Base-by-base conservation (phyloP, 2,329 filamentous ascomycete species). In the Camillea tinctor region DNA sequence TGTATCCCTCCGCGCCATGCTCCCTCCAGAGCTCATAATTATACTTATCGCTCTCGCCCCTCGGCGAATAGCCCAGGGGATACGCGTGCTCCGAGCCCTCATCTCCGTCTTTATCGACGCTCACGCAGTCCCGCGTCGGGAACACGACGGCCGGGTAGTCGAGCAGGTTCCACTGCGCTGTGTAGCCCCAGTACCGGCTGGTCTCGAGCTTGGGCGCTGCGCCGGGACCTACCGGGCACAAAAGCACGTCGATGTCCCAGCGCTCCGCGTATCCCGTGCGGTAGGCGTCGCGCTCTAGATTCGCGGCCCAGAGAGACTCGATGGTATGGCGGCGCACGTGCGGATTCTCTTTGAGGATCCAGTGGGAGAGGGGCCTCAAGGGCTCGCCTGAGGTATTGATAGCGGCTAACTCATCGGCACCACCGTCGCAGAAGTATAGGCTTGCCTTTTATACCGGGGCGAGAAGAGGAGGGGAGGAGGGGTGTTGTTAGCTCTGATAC, bases 111-210 rank as follows among this genome's bases (percentile, higher is more conserved):
- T 20, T 49, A 15, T 54, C 40, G 4, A 36, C 57, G 15, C 52
- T 53, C 2, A 65, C 60, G 9, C 57, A 26, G n/a, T 65, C 22
- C 5, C 60, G 59, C 0, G 83, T 84, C 0, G 88, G 88, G 68
- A 91, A 88, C 0, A 86, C 79, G 1, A 83, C 72, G 9, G 79
- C 81, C 0, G 88, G 85, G 70, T 89, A 89, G 70, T 91, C 87
- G 1, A 91, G 79, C 50, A 90, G 67, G 69, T 91, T 91, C 86
- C 87, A 91, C 62, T 87, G 82, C 0, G 81, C 76, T 0, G 86
- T 89, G 65, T 91, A 91, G 1, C 81, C 81, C 86, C 87, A 91
- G 77, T 70, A 88, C 68, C 60, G 77, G 73, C 64, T 84, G 72
- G 63, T 86, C 63, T 60, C 75, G 59, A 66, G 73, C 79, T 62